These are phyloP conservation scores for Scedosporium boydii DNA, from an alignment of 2,329 filamentous ascomycete genomes.

Conservation along the genomic window DNA sequence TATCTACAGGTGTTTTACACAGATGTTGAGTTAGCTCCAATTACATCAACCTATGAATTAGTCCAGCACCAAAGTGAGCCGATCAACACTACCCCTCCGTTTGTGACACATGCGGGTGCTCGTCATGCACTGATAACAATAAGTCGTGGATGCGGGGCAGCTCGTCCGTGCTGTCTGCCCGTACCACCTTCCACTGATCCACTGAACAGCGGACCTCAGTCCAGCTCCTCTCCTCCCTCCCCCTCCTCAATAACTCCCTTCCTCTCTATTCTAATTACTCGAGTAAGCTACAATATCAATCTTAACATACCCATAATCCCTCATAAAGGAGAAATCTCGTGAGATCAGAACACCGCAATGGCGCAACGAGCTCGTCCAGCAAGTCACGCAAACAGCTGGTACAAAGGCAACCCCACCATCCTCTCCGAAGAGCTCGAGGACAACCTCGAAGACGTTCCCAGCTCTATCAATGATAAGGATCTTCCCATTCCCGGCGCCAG, in stretches of 20 bases:
- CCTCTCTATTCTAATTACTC: background rate
- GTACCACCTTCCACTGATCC: background rate
- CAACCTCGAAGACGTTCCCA: conserved; percentile 65
- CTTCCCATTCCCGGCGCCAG: conserved; percentile 68
- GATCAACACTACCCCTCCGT: background rate
- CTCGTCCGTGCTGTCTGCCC: background rate
- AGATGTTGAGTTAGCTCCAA: too few relatives aligned
- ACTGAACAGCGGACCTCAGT: background rate
- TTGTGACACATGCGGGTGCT: background rate
- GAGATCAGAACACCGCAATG: background rate
- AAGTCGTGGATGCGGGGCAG: background rate
- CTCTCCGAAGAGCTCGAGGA: conserved; percentile 62
- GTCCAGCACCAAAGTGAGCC: too few relatives aligned
- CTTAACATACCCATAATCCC: background rate
- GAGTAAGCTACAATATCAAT: background rate
- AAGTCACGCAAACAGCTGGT: conserved; percentile 84
- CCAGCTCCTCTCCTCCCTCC: background rate
- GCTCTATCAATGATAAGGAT: conserved; percentile 34
- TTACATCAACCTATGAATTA: too few relatives aligned
- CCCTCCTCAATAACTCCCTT: background rate
- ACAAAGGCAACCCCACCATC: conserved; percentile 49
- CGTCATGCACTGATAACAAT: background rate
- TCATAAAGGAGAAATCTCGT: background rate
- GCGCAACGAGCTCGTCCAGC: conserved; percentile 33
- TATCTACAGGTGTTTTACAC: too few relatives aligned